These are phyloP conservation scores for Ceratocystis smalleyi DNA, from an alignment of 2,329 filamentous ascomycete species.

Conservation along the genomic window DNA sequence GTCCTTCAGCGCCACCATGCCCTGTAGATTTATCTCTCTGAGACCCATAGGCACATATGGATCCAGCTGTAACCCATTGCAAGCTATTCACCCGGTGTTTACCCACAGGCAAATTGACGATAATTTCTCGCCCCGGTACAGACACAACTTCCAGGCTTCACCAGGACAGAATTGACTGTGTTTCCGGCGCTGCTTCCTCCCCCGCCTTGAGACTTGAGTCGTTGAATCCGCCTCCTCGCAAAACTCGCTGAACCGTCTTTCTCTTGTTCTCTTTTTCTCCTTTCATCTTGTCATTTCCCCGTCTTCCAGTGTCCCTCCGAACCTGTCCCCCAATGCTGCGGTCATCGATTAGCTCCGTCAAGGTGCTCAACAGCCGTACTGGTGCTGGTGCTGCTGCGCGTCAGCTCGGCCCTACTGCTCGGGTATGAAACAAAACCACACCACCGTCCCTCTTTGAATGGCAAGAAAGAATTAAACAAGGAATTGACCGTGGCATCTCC, in stretches of 20 bases:
- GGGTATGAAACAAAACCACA: constrained; percentile 9
- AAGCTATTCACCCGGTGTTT: constrained; percentile 30
- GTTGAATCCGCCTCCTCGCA: constrained; percentile 1
- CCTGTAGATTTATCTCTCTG: not conserved
- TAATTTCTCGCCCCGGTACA: constrained; percentile 24
- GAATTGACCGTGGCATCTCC: not conserved
- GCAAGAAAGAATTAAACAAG: not conserved
- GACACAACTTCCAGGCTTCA: constrained; percentile 26
- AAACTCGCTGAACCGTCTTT: not conserved
- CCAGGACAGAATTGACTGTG: not conserved
- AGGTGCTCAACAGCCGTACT: constrained; percentile 30
- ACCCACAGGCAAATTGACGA: constrained; percentile 13
- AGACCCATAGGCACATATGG: not conserved
- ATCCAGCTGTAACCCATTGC: not conserved
- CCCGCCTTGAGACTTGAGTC: not conserved
- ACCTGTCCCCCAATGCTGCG: constrained; percentile 40
- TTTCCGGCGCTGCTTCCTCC: not conserved
- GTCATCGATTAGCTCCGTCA: constrained; percentile 50
- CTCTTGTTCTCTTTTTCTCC: constrained; percentile 4
- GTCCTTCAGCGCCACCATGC: not conserved
- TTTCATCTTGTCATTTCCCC: constrained; percentile 23
- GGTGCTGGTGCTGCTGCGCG: constrained; percentile 25
- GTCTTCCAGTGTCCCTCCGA: constrained; percentile 13
- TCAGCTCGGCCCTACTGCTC: constrained; percentile 14
- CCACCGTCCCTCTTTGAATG: not conserved